Base-by-base conservation (phyloP, 1,284 basidiomycete genomes). In the Flammula alnicola region DNA sequence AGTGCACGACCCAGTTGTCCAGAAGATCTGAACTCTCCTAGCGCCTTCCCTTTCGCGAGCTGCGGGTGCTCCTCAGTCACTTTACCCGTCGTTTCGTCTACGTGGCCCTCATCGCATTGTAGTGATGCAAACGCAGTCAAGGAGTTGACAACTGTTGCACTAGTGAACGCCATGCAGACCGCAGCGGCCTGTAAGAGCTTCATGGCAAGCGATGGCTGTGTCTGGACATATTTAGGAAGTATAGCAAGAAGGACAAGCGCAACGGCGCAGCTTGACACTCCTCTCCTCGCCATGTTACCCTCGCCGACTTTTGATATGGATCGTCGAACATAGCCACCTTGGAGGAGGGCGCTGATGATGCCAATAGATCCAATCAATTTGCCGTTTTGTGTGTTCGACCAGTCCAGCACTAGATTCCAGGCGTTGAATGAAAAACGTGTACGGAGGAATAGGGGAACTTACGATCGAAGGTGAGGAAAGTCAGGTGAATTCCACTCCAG, bases 401-500 rank as follows among this genome's bases (percentile, higher is more conserved):
- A 95, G 65, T 91, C 86, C 51, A 96, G 86, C 44, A 96, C 88
- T 85, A 33, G 22, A 30, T 11, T 14, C 12, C 16, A 20, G 6
- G 44, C 14, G 31, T 39, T 51, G 29, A 54, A 25, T 22, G 16
- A 36, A 45, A 11, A 47, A 29, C 5, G 20, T 19, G 11, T 49
- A 32, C 19, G 17, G 11, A 38, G 19, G 47, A 22, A 32, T 11
- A 23, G 27, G 42, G 27, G 45, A 5, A 78, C 88, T 67, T 65
- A 92, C 90, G 68, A 64, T 92, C 90, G 59, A 91, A 93, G 2
- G 91, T 95, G 40, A 95, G 73, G 75, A 96, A 96, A 0, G 91
- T 94, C 22, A 96, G 74, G 93, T 95, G 69, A 95, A 95, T 63
- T 96, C 93, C 42, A 94, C 85, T 41, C 93, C 94, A 5, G 93